Conservation (phyloP, 148 eudicot genomes). For the Dysphania ambrosioides region DNA sequence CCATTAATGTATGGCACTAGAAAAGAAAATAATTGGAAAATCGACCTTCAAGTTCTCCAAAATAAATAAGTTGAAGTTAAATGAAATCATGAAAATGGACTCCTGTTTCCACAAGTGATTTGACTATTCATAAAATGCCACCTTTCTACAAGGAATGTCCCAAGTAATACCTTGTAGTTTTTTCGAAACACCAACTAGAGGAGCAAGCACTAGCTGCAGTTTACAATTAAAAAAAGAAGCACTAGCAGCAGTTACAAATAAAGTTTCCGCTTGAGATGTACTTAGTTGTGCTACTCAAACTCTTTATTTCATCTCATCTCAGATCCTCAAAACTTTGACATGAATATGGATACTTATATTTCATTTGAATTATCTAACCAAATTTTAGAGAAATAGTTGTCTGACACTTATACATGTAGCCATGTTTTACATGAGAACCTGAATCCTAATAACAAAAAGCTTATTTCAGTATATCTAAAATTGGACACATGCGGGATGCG, state of each 20-base stretch:
- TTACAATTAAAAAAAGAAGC: too few relatives aligned
- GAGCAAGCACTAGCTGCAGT: neutral
- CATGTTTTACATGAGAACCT: neutral
- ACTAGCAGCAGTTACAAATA: neutral
- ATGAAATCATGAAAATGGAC: neutral
- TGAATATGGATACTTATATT: neutral
- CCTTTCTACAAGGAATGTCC: neutral
- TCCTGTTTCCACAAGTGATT: neutral
- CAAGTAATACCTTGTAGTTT: neutral
- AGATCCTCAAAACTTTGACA: neutral
- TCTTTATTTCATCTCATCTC: neutral
- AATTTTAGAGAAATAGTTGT: neutral
- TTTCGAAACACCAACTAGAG: neutral
- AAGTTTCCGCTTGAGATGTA: neutral
- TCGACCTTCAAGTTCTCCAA: neutral
- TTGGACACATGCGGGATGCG: too few relatives aligned
- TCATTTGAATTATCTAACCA: neutral
- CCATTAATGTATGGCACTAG: neutral
- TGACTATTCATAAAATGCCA: neutral
- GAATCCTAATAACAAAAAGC: too few relatives aligned
- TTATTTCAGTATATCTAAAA: too few relatives aligned
- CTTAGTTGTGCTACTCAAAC: neutral
- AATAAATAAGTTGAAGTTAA: neutral
- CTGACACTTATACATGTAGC: too few relatives aligned
- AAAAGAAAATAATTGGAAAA: constrained; percentile 6